phyloP scores from a whole-genome alignment of 495 filamentous ascomycete species.

The Bacidia rubella region DNA sequence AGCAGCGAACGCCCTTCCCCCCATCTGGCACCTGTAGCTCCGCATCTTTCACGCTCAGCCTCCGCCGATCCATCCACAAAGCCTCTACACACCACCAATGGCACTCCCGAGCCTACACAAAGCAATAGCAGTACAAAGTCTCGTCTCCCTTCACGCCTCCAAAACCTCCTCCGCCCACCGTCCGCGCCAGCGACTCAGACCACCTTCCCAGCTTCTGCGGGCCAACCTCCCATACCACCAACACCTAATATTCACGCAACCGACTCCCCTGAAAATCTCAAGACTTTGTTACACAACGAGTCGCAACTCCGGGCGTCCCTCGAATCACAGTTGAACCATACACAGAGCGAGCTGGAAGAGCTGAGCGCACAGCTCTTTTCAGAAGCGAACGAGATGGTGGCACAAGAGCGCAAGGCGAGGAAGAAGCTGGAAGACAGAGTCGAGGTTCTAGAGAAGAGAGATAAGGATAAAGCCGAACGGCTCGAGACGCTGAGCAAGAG shows the following conservation, averaged over 20 bases:
- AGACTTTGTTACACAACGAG: conserved; percentile 60
- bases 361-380: conserved; percentile 75
- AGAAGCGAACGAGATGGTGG: conserved; percentile 96
- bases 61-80: conserved; percentile 30
- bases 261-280: conserved; percentile 39
- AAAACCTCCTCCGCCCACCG: conserved; percentile 25
- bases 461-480: conserved; percentile 54
- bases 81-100: conserved; percentile 1
- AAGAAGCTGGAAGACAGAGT: conserved; percentile 68
- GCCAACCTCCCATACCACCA: conserved; percentile 43
- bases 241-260: conserved; percentile 17
- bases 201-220: conserved; percentile 36
- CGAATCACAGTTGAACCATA: conserved; percentile 56
- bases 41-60: conserved; percentile 14
- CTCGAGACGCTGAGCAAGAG: conserved; percentile 67
- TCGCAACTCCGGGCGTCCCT: conserved; percentile 56
- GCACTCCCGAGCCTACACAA: conserved; percentile 19
- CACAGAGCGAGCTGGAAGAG: conserved; percentile 77
- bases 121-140: conserved; percentile 30
- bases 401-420: conserved; percentile 66
- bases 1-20: conserved; percentile 20
- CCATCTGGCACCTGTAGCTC: conserved; percentile 31
- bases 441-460: conserved; percentile 51
- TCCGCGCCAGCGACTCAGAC: conserved; percentile 26
- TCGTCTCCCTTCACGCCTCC: conserved; percentile 9